Conservation (phyloP, 345 rosid genomes). For the Salix udensis region DNA sequence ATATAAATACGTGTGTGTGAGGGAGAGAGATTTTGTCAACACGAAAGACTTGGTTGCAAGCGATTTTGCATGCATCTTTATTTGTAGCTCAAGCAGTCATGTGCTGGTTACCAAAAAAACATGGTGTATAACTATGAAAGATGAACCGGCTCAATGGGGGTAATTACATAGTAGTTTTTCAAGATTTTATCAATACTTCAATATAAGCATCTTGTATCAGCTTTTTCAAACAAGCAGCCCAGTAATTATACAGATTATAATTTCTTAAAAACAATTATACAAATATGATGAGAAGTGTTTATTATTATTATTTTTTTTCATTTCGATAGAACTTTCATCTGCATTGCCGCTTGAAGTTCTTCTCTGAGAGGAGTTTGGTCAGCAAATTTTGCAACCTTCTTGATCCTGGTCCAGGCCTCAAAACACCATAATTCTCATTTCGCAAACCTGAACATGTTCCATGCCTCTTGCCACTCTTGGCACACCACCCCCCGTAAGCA, state of each 20-base stretch:
- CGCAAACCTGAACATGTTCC: slow-evolving; percentile 33
- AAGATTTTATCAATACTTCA: neutral
- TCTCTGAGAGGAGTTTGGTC: slow-evolving; percentile 43
- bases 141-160: no score
- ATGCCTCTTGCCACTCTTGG: slow-evolving; percentile 12
- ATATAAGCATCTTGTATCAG: neutral
- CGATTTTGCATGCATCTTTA: no score
- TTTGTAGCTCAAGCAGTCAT: no score
- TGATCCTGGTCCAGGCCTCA: slow-evolving; percentile 75
- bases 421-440: slow-evolving; percentile 34
- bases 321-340: slow-evolving; percentile 24
- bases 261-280: no score
- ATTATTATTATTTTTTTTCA: neutral
- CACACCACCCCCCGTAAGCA: slow-evolving; percentile 58
- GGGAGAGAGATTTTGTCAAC: no score
- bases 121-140: no score
- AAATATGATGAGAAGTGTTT: neutral
- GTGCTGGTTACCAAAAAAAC: no score
- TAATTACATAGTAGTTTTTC: no score
- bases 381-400: slow-evolving; percentile 60
- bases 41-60: no score
- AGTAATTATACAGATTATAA: neutral
- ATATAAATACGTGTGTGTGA: no score
- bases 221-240: neutral
- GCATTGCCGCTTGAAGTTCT: slow-evolving; percentile 66